Conservation (phyloP, 257 asterid genomes). For the Marsdenia floribunda region DNA sequence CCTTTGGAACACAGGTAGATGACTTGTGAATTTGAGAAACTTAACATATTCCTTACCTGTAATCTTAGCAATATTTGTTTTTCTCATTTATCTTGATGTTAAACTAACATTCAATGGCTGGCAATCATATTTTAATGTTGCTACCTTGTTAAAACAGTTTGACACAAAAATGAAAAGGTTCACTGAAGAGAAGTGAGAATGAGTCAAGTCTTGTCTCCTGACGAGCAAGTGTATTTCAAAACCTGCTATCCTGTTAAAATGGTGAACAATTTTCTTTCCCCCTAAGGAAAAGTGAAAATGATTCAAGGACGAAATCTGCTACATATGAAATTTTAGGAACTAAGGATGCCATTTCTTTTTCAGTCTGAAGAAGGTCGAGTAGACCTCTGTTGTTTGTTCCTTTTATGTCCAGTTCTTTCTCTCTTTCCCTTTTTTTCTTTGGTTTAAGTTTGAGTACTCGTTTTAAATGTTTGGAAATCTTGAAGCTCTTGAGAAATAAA, state of each 20-base stretch:
- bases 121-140: not conserved
- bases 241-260: not conserved
- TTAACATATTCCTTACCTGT: not conserved
- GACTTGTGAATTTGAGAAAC: slow-evolving; percentile 1
- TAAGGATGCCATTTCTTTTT: not conserved
- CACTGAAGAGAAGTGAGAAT: not conserved
- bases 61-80: not conserved
- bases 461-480: not conserved
- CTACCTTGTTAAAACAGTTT: not conserved
- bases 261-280: not conserved
- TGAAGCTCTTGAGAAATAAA: not conserved
- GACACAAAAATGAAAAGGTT: no score
- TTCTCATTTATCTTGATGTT: not conserved
- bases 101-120: not conserved
- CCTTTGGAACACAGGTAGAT: slow-evolving; percentile 84
- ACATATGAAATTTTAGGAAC: slow-evolving; percentile 1
- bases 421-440: not conserved
- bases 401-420: not conserved
- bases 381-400: not conserved
- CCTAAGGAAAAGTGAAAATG: not conserved
- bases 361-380: not conserved
- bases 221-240: not conserved
- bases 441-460: not conserved
- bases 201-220: not conserved
- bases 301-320: not conserved